Percentiles rank a stretch among this genome's conserved stretches.
phyloP scores from a whole-genome alignment of 192 early-diverging fungal genomes.

The Phlyctochytrium arcticum region DNA sequence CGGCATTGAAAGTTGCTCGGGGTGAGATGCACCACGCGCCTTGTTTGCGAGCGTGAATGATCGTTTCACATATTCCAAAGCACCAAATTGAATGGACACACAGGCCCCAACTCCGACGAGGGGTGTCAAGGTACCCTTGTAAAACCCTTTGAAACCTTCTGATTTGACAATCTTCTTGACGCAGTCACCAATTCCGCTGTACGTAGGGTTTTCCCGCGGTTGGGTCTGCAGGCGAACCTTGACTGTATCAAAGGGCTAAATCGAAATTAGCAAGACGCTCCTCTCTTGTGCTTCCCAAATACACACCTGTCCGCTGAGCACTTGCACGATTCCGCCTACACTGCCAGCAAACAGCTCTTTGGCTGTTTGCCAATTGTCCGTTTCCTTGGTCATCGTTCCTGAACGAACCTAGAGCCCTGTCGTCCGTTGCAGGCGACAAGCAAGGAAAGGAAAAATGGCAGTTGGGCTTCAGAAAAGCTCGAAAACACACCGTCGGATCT shows the following conservation, averaged over 20 bases:
- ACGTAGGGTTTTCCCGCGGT: constrained; percentile 63
- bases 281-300: background rate
- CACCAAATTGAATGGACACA: constrained; percentile 96
- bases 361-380: constrained; percentile 39
- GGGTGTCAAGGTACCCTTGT: constrained; percentile 82
- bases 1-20: constrained; percentile 52
- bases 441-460: too few relatives aligned
- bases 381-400: background rate
- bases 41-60: constrained; percentile 58
- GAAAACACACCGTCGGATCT: too few relatives aligned
- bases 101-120: constrained; percentile 91
- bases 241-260: constrained; percentile 44
- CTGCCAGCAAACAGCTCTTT: constrained; percentile 55
- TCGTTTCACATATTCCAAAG: constrained; percentile 85
- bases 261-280: background rate
- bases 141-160: constrained; percentile 48
- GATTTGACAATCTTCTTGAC: constrained; percentile 74
- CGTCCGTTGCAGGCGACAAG: too few relatives aligned
- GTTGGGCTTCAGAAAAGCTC: too few relatives aligned
- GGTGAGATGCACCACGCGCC: constrained; percentile 12
- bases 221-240: constrained; percentile 87
- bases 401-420: too few relatives aligned
- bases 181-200: constrained; percentile 83
- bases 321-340: constrained; percentile 51
- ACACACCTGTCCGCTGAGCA: constrained; percentile 42